These are phyloP conservation scores for Naumovozyma dairenensis DNA, from an alignment of 805 yeast genomes.

Conservation along the genomic window DNA sequence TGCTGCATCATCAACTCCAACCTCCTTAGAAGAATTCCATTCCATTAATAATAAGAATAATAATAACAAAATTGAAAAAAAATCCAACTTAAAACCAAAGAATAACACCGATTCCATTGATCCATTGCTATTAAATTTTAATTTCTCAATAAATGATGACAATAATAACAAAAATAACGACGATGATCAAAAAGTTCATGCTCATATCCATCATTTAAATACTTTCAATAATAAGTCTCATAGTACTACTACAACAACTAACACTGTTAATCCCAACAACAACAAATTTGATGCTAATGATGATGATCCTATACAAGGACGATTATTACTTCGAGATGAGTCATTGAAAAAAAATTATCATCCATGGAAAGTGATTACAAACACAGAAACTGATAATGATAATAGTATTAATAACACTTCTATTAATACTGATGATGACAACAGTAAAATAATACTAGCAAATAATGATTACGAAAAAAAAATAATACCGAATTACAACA, in stretches of 20 bases:
- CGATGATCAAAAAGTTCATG: too few species aligned
- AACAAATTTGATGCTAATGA: neutral
- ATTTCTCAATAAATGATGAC: too few species aligned
- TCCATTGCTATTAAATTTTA: too few species aligned
- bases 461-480: too few species aligned
- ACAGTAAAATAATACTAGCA: neutral
- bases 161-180: neutral
- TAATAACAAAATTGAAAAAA: too few species aligned
- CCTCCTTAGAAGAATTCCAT: conserved; percentile 5
- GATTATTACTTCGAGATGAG: neutral
- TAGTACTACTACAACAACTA: neutral
- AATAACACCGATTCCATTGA: too few species aligned
- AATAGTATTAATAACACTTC: neutral
- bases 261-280: too few species aligned
- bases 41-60: neutral
- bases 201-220: too few species aligned
- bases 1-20: conserved; percentile 10
- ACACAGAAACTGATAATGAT: neutral
- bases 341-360: neutral
- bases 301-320: neutral
- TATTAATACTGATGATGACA: conserved; percentile 1
- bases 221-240: conserved; percentile 1
- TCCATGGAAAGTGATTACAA: neutral
- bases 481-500: too few species aligned
- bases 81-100: too few species aligned